These are phyloP conservation scores for Chlorella variabilis DNA, from an alignment of 163 green algal species.

Conservation along the genomic window DNA sequence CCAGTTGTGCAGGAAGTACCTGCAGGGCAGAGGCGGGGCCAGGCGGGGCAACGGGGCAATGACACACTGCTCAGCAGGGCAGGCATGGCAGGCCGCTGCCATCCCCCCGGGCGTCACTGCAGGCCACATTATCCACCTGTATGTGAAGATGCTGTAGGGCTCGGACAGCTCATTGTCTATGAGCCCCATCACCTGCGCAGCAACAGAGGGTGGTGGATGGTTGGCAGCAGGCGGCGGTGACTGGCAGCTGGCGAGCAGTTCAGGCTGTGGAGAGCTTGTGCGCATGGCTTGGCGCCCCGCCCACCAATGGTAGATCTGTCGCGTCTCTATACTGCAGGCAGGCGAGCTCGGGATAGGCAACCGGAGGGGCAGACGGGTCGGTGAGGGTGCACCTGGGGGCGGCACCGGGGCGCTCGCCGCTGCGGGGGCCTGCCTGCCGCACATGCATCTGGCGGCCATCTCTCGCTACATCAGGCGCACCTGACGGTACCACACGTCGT, in stretches of 20 bases:
- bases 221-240: not conserved
- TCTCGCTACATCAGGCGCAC: not conserved
- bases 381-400: too few species aligned
- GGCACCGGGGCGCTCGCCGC: not conserved
- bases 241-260: too few species aligned
- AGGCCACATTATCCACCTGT: conserved; percentile 60
- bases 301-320: conserved; percentile 21
- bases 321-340: conserved; percentile 38
- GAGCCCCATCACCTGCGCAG: conserved; percentile 83
- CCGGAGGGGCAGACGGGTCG: too few species aligned
- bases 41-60: not conserved
- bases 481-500: conserved; percentile 19
- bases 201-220: not conserved
- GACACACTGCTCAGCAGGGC: not conserved
- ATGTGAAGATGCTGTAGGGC: conserved; percentile 99
- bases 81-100: too few species aligned
- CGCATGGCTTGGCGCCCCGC: too few species aligned
- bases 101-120: too few species aligned
- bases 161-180: conserved; percentile 96
- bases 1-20: conserved; percentile 95
- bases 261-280: too few species aligned
- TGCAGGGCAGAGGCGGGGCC: not conserved
- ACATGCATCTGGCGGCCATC: too few species aligned
- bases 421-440: too few species aligned
- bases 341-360: too few species aligned